Evolutionary conservation across 176 grass and related monocot species (phyloP).

Genomic region (Microstegium vimineum): DNA sequence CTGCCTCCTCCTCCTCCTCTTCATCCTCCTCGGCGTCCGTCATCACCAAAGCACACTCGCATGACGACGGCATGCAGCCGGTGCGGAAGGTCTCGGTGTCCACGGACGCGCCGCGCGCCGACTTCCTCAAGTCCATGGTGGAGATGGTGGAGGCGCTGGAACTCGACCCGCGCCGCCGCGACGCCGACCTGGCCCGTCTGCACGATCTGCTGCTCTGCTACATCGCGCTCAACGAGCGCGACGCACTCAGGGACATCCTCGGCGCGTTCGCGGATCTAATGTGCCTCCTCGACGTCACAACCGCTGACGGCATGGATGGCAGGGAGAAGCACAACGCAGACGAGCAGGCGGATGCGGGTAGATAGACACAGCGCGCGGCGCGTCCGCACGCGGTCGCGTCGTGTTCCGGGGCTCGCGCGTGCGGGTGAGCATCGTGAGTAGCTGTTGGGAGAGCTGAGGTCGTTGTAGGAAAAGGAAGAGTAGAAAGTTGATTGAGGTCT

Average conservation of each 20-base stretch:
- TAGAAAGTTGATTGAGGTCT: neutral
- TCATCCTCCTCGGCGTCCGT: neutral
- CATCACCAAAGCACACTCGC: neutral
- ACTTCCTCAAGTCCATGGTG: slow-evolving; percentile 78
- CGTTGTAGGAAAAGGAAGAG: neutral
- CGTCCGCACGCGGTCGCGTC: neutral
- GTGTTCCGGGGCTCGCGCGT: too few relatives aligned
- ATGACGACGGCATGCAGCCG: neutral
- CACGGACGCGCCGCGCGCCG: slow-evolving; percentile 51
- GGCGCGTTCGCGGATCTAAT: slow-evolving; percentile 78
- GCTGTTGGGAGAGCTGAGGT: neutral
- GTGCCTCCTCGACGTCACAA: slow-evolving; percentile 5
- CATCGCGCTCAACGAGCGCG: slow-evolving; percentile 68
- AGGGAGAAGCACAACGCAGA: neutral
- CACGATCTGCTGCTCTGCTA: slow-evolving; percentile 83
- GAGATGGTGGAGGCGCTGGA: slow-evolving; percentile 73
- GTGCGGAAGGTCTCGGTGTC: slow-evolving; percentile 42
- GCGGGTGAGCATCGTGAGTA: neutral
- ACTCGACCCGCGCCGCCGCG: slow-evolving; percentile 39
- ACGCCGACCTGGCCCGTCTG: slow-evolving; percentile 48
- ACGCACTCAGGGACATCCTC: slow-evolving; percentile 66
- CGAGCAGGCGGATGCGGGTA: neutral
- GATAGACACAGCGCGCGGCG: neutral
- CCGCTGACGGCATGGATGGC: neutral
- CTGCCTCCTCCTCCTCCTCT: neutral